Percentiles rank a stretch among this genome's conserved stretches.
phyloP scores from a whole-genome alignment of 2,329 filamentous ascomycete species.

The Aspergillus sp. region DNA sequence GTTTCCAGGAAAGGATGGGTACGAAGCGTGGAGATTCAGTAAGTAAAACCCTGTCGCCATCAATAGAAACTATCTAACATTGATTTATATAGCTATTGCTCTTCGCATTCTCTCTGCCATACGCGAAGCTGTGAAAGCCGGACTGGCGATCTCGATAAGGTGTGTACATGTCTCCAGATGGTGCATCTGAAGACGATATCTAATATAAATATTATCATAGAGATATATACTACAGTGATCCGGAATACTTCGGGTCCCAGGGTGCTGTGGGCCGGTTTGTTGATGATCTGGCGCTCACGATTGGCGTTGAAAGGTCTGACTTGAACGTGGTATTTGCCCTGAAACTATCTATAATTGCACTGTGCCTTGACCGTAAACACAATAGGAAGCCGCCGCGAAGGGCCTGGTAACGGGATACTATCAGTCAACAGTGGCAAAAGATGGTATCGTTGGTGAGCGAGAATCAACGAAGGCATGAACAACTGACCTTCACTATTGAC shows the following conservation, averaged over 20 bases:
- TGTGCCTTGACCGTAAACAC: background rate
- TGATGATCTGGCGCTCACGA: constrained; percentile 62
- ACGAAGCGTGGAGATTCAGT: constrained; percentile 58
- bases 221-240: constrained; percentile 65
- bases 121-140: constrained; percentile 50
- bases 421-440: constrained; percentile 23
- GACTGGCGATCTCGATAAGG: constrained; percentile 58
- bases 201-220: constrained; percentile 34
- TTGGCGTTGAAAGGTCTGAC: constrained; percentile 53
- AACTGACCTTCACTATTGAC: background rate
- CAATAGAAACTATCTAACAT: background rate
- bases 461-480: constrained; percentile 27
- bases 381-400: constrained; percentile 44
- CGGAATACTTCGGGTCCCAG: constrained; percentile 59
- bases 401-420: constrained; percentile 43
- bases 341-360: background rate
- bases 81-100: constrained; percentile 46
- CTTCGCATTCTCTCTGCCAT: constrained; percentile 58
- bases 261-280: constrained; percentile 57
- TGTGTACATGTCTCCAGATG: constrained; percentile 21
- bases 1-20: constrained; percentile 56
- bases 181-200: no score
- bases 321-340: constrained; percentile 56
- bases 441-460: constrained; percentile 40
- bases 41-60: constrained; percentile 5